These are phyloP conservation scores for Leonotis leonurus DNA, from an alignment of 257 asterid species.

Conservation along the genomic window DNA sequence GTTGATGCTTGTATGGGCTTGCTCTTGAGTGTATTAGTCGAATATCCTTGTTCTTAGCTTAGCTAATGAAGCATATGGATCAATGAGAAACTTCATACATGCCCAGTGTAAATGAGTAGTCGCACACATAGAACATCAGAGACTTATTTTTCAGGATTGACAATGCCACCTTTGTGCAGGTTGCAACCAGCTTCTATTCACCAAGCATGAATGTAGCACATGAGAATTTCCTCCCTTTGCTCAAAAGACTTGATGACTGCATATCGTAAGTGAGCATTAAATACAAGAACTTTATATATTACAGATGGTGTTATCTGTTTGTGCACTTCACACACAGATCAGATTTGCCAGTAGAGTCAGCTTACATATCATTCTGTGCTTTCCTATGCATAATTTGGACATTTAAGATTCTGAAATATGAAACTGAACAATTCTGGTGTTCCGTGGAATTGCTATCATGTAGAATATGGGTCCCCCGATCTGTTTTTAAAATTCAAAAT, in stretches of 20 bases:
- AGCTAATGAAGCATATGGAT: background rate
- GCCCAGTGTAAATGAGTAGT: no score
- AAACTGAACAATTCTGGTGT: slow-evolving; percentile 6
- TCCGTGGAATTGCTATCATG: slow-evolving; percentile 4
- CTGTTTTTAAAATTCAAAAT: slow-evolving; percentile 7
- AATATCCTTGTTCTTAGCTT: background rate
- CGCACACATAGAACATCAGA: no score
- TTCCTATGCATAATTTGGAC: slow-evolving; percentile 10
- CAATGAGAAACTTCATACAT: background rate
- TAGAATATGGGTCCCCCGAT: background rate
- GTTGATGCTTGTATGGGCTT: slow-evolving; percentile 1
- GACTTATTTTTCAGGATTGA: no score
- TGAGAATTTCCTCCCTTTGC: slow-evolving; percentile 80
- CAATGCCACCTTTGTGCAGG: slow-evolving; percentile 50
- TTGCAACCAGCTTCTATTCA: slow-evolving; percentile 87
- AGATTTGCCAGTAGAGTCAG: slow-evolving; percentile 4
- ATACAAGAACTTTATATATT: background rate
- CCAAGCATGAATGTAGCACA: slow-evolving; percentile 78
- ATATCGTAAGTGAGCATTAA: slow-evolving; percentile 63
- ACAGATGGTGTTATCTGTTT: slow-evolving; percentile 6
- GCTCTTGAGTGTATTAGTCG: slow-evolving; percentile 3
- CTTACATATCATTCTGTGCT: background rate
- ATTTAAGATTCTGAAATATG: slow-evolving; percentile 18
- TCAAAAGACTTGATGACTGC: slow-evolving; percentile 91
- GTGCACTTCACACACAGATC: background rate